phyloP scores from a whole-genome alignment of 805 yeast genomes.

The Kodamaea laetipori region DNA sequence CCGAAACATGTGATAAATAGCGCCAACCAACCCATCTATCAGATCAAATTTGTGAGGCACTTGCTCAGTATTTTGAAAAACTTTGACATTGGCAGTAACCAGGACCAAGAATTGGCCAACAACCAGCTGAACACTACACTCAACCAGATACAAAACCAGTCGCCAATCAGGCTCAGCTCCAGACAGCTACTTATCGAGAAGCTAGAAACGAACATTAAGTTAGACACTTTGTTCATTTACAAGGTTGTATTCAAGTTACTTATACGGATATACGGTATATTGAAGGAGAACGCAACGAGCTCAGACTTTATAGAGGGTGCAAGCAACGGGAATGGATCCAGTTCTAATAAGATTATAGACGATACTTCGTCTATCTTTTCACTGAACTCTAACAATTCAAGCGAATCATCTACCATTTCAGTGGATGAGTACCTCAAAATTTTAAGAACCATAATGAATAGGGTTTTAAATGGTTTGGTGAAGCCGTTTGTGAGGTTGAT shows the following conservation, averaged over 20 bases:
- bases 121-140: constrained; percentile 16
- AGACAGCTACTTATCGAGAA: constrained; percentile 45
- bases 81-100: constrained; percentile 38
- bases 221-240: constrained; percentile 42
- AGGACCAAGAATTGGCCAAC: constrained; percentile 3
- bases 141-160: constrained; percentile 21
- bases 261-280: constrained; percentile 26
- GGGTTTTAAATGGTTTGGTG: constrained; percentile 38
- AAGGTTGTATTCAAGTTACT: constrained; percentile 36
- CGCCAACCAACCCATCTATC: constrained; percentile 29
- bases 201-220: constrained; percentile 43
- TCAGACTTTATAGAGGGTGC: constrained; percentile 10
- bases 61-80: constrained; percentile 36
- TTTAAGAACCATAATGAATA: constrained; percentile 27
- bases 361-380: constrained; percentile 41
- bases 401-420: constrained; percentile 23
- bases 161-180: constrained; percentile 44
- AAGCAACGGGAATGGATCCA: constrained; percentile 1
- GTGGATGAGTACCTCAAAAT: constrained; percentile 36
- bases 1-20: constrained; percentile 15
- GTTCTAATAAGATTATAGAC: constrained; percentile 15
- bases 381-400: constrained; percentile 27
- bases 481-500: constrained; percentile 39
- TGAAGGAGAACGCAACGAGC: constrained; percentile 24
- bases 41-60: constrained; percentile 37